Base-by-base conservation (phyloP, 768 basidiomycete species). In the Russula emetica region DNA sequence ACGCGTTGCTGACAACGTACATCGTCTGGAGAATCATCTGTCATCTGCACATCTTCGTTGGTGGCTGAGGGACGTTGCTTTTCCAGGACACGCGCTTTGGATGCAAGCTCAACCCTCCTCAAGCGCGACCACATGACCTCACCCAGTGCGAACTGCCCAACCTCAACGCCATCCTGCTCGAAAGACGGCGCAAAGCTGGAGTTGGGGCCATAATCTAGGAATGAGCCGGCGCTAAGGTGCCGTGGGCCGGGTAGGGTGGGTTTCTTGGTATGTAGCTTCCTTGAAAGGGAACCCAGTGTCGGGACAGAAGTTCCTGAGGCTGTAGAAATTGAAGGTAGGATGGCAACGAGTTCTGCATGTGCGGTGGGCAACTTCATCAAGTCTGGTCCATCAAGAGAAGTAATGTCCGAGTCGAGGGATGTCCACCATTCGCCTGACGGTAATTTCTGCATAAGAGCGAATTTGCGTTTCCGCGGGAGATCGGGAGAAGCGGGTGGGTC, bases 341-440 rank as follows among this genome's bases (percentile, higher is more conserved):
- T 78, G 55, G 85, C 83, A 24, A 88, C 88, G 58, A 94, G 82
- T 62, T 92, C 89, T 14, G 91, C 87, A 62, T 89, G 81, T 34
- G 80, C 88, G 6, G 85, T 85, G 22, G 79, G 74, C 16, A 88
- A 72, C 66, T 79, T 76, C 68, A 80, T 84, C 60, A 85, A 66
- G 67, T 76, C 72, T 49, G 73, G 72, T 8, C 76, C 74, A 58
- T 78, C 76, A 50, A 66, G 75, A 55, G 69, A 76, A 38, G 71
- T 77, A 60, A 70, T 72, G 60, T 73, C 79, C 24, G 83, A 79
- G 70, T 79, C 82, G 59, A 86, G 80, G 30, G 91, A 90, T 18
- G 89, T 81, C 86, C 90, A 94, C 78, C 85, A 91, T 63, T 87
- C 86, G 44, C 85, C 90, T 1, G 78, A 81, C 0, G 92, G 89